phyloP scores from a whole-genome alignment of 805 yeast genomes.

The Cyberlindnera nakhonratchasimensis region DNA sequence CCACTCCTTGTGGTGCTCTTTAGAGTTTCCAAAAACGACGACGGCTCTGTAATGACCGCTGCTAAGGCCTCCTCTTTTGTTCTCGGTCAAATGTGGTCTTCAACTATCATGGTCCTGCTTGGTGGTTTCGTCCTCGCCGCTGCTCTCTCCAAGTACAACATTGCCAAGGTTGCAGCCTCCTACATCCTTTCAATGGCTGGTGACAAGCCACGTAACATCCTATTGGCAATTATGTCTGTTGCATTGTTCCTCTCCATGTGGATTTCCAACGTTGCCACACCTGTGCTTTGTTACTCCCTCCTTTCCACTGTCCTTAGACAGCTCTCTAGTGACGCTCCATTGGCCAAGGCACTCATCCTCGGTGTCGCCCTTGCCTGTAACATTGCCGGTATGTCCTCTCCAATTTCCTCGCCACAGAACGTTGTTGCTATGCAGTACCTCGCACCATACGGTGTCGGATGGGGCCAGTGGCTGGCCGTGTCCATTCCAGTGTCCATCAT shows the following conservation, averaged over 20 bases:
- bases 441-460: conserved; percentile 59
- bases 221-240: conserved; percentile 78
- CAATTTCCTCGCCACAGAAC: conserved; percentile 95
- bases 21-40: conserved; percentile 53
- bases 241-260: conserved; percentile 87
- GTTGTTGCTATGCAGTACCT: conserved; percentile 83
- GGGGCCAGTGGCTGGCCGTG: conserved; percentile 93
- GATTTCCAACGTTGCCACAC: conserved; percentile 96
- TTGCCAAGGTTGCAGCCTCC: conserved; percentile 89
- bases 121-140: conserved; percentile 96
- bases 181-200: conserved; percentile 77
- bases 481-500: conserved; percentile 76
- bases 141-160: conserved; percentile 83
- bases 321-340: conserved; percentile 69
- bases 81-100: conserved; percentile 87
- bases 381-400: conserved; percentile 95
- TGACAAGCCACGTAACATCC: conserved; percentile 71
- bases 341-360: conserved; percentile 73
- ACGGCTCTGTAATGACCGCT: conserved; percentile 57
- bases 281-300: conserved; percentile 84
- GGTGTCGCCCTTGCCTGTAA: conserved; percentile 93
- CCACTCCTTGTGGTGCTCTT: conserved; percentile 78
- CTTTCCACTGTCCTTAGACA: conserved; percentile 83
- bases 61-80: conserved; percentile 64
- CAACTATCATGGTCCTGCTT: conserved; percentile 80